Conservation (phyloP, 345 rosid species). For the Cardamine resedifolia region DNA sequence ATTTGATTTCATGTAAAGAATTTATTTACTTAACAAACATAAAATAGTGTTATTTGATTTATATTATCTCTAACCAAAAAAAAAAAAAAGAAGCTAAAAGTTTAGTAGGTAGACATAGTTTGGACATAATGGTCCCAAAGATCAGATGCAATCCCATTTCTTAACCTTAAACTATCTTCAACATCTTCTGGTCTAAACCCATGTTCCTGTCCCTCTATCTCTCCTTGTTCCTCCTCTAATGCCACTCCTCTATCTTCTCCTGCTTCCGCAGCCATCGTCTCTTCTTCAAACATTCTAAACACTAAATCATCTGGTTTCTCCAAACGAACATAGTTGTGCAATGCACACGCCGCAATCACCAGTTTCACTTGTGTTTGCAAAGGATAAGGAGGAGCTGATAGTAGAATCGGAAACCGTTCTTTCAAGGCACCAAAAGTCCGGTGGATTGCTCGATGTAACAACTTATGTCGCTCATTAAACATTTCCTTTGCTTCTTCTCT, state of each 20-base stretch:
- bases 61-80: not conserved
- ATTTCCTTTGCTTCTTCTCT: slow-evolving; percentile 57
- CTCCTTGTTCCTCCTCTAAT: slow-evolving; percentile 7
- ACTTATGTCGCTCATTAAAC: slow-evolving; percentile 74
- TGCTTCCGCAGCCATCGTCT: slow-evolving; percentile 13
- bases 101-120: slow-evolving; percentile 40
- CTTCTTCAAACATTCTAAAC: slow-evolving; percentile 55
- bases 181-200: slow-evolving; percentile 34
- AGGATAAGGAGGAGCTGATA: slow-evolving; percentile 88
- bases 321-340: slow-evolving; percentile 71
- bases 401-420: slow-evolving; percentile 79
- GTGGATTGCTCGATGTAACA: slow-evolving; percentile 50
- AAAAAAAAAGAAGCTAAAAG: not conserved
- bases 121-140: slow-evolving; percentile 67
- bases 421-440: slow-evolving; percentile 68
- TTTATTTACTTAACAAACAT: slow-evolving; percentile 22
- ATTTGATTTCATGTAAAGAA: slow-evolving; percentile 35
- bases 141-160: slow-evolving; percentile 66
- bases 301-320: slow-evolving; percentile 79
- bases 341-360: slow-evolving; percentile 79
- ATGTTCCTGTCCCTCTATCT: slow-evolving; percentile 6
- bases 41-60: not conserved
- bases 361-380: slow-evolving; percentile 82
- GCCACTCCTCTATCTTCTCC: not conserved
- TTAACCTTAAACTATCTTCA: slow-evolving; percentile 53